Evolutionary conservation across 1,284 basidiomycete genomes (phyloP).

Genomic region (Fomitopsis palustris): DNA sequence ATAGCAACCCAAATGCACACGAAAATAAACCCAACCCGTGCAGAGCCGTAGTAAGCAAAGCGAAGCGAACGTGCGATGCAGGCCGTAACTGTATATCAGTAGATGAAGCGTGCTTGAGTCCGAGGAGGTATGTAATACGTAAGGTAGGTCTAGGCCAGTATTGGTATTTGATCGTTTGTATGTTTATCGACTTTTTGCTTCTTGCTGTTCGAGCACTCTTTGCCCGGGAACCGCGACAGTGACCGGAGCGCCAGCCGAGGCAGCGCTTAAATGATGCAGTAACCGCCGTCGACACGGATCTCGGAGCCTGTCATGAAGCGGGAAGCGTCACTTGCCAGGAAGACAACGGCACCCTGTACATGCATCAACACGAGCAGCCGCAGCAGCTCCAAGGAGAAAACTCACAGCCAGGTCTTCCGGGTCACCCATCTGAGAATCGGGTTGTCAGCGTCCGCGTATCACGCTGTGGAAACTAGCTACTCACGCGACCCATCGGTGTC

Average conservation of each 20-base stretch:
- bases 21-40: background rate
- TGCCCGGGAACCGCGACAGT: background rate
- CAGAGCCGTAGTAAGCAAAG: background rate
- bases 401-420: conserved; percentile 71
- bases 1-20: background rate
- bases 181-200: background rate
- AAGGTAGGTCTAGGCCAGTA: conserved; percentile 6
- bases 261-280: conserved; percentile 60
- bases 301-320: conserved; percentile 85
- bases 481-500: conserved; percentile 85
- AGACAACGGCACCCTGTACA: conserved; percentile 76
- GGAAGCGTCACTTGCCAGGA: conserved; percentile 82
- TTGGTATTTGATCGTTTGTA: background rate
- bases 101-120: background rate
- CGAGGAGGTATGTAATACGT: background rate
- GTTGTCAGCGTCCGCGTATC: conserved; percentile 10
- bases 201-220: background rate
- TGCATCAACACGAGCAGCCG: background rate
- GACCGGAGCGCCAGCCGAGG: background rate
- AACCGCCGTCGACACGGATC: conserved; percentile 84
- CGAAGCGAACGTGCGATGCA: background rate
- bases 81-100: background rate
- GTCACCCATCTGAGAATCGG: conserved; percentile 55
- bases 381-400: conserved; percentile 9
- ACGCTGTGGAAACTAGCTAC: conserved; percentile 19